phyloP scores from a whole-genome alignment of 2,329 filamentous ascomycete genomes.

The Stylonectria norvegica region DNA sequence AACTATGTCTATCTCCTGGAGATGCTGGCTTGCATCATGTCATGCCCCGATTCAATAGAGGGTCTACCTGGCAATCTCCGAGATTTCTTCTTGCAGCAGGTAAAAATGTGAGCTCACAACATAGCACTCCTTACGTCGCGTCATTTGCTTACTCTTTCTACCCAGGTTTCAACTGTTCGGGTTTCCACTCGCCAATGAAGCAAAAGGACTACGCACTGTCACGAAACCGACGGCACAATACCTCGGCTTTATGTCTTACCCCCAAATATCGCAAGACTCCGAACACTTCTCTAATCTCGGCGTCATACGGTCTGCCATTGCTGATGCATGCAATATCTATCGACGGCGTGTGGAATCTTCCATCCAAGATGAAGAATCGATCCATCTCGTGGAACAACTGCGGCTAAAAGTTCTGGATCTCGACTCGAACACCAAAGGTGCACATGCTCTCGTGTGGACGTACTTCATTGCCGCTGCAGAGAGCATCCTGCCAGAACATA shows the following conservation, averaged over 20 bases:
- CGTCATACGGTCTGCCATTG: constrained; percentile 23
- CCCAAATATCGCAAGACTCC: constrained; percentile 15
- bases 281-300: constrained; percentile 17
- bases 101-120: constrained; percentile 25
- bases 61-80: constrained; percentile 15
- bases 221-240: constrained; percentile 20
- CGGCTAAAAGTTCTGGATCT: constrained; percentile 29
- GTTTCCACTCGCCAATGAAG: constrained; percentile 25
- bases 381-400: constrained; percentile 30
- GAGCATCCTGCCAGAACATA: constrained; percentile 33
- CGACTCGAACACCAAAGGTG: constrained; percentile 27
- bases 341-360: constrained; percentile 22
- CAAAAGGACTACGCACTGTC: constrained; percentile 25
- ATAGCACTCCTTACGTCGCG: neutral
- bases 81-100: constrained; percentile 31
- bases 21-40: constrained; percentile 32
- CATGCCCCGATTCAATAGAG: constrained; percentile 17
- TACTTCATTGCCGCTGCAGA: constrained; percentile 40
- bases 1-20: constrained; percentile 36
- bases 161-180: constrained; percentile 31
- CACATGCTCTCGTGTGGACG: constrained; percentile 39
- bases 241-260: constrained; percentile 27
- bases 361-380: constrained; percentile 18
- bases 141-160: neutral
- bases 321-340: constrained; percentile 27